Evolutionary conservation across 2,329 filamentous ascomycete species (phyloP).

Genomic region (Xylaria sp.): DNA sequence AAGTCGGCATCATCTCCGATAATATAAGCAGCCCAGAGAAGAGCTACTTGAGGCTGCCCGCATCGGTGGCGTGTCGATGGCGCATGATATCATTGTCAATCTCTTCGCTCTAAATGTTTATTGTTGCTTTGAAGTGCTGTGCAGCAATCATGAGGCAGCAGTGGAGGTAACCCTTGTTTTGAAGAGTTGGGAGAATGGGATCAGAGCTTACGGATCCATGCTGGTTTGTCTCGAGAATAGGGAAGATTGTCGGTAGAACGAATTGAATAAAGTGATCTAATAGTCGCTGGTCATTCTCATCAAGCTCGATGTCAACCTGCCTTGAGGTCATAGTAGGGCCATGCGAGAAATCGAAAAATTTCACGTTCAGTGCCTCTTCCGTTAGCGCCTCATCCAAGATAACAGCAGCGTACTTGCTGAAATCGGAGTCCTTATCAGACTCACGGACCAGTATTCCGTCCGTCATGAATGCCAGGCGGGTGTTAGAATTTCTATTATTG

Average conservation of each 20-base stretch:
- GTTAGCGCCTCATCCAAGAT: slow-evolving; percentile 77
- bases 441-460: too few species aligned
- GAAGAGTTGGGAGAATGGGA: slow-evolving; percentile 86
- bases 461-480: too few species aligned
- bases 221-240: slow-evolving; percentile 89
- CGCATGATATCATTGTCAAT: slow-evolving; percentile 92
- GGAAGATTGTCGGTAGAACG: slow-evolving; percentile 90
- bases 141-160: slow-evolving; percentile 95
- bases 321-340: slow-evolving; percentile 70
- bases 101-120: slow-evolving; percentile 73
- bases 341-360: slow-evolving; percentile 86
- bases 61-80: slow-evolving; percentile 80
- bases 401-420: too few species aligned
- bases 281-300: slow-evolving; percentile 86
- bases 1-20: too few species aligned
- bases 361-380: slow-evolving; percentile 75
- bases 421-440: too few species aligned
- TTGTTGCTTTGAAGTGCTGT: slow-evolving; percentile 87
- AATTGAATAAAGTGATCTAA: slow-evolving; percentile 91
- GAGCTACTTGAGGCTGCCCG: too few species aligned
- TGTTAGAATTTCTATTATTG: too few species aligned
- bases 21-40: too few species aligned
- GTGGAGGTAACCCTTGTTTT: slow-evolving; percentile 90
- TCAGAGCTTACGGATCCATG: slow-evolving; percentile 83
- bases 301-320: slow-evolving; percentile 81